Base-by-base conservation (phyloP, 140 eudicot genomes). In the Cichorium intybus region DNA sequence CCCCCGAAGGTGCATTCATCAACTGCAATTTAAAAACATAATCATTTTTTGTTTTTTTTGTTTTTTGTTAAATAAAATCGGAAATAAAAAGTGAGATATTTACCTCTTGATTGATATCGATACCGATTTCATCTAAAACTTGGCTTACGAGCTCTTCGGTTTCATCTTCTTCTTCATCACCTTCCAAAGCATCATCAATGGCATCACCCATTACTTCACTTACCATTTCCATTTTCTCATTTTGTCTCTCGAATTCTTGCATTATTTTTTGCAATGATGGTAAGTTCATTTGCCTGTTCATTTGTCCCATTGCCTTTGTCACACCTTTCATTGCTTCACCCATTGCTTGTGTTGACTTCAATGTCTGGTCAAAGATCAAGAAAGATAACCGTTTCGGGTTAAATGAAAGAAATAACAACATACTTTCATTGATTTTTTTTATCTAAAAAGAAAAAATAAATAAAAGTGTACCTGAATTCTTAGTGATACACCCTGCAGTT, bases 301-400 rank as follows among this genome's bases (percentile, higher is more conserved):
- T 88, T 61, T 88, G 94, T 12, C 96, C 94, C 96, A 88, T 88
- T n/a, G 96, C 96, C 82, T 88, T 88, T 11, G 96, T 88, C 29
- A 88, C 96, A 8, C 96, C 96, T 82, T 88, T 88, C 96, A 88
- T 88, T 34, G 96, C 96, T 73, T 88, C 94, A 47, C 96, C 96
- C 96, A 88, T 88, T 24, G 96, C 96, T 88, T 88, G 96, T 10
- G 96, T 88, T 2, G 96, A 88, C 73, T 88, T 88, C 77, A 88
- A 61, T 16, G 96, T 88, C 96, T 88, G 81, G 33, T 72, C 60
- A 72, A 58, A 22, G 3, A 71, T 60, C 56, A 61, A 35, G 15
- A 64, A 24, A 39, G 27, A 62, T 71, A 64, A 56, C 39, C 8
- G 27, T 20, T 37, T 11, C 1, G 28, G 10, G 20, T 33, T 59